Base-by-base conservation (phyloP, 1,284 basidiomycete species). In the Irpex lacteus region DNA sequence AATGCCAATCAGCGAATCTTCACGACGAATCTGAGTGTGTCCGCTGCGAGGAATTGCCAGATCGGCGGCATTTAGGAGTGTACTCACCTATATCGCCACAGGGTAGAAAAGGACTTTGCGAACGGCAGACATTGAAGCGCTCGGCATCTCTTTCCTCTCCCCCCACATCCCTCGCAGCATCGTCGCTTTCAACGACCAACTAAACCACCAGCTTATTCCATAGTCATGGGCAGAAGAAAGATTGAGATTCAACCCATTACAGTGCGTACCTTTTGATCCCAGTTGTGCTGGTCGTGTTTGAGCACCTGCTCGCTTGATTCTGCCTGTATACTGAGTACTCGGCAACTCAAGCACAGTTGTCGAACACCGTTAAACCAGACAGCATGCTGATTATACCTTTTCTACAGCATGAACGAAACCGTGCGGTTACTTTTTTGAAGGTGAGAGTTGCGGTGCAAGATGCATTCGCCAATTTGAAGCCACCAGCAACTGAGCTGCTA, bases 401-500 rank as follows among this genome's bases (percentile, higher is more conserved):
- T 75, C 69, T 77, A 74, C 80, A 92, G 91, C 92, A 95, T 79
- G 94, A 96, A 78, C 88, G 94, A 75, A 96, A 95, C 75, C 88
- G 94, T 67, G 90, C 90, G 66, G 94, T 96, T 70, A 96, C 94
- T 66, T 96, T 95, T 81, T 82, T 94, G 77, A 96, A 96, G 87
- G 92, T 85, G 34, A 55, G 57, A 13, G 65, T 60, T 32, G 53
- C 34, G 26, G 54, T 58, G 8, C 50, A 55, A 54, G 59, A 40
- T 11, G 32, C 54, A 18, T 37, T 6, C 54, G 40, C 54, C 59
- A 36, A 36, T 34, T 32, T 59, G 15, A 6, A 9, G 18, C 40
- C n/a, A 50, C 19, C n/a, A 5, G 55, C 58, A 59, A 49, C 56
- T 26, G 80, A 68, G 79, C 72, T 67, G 69, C 73, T 76, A 74